phyloP scores from a whole-genome alignment of 2,329 filamentous ascomycete genomes.

The Keithomyces neogunnii region DNA sequence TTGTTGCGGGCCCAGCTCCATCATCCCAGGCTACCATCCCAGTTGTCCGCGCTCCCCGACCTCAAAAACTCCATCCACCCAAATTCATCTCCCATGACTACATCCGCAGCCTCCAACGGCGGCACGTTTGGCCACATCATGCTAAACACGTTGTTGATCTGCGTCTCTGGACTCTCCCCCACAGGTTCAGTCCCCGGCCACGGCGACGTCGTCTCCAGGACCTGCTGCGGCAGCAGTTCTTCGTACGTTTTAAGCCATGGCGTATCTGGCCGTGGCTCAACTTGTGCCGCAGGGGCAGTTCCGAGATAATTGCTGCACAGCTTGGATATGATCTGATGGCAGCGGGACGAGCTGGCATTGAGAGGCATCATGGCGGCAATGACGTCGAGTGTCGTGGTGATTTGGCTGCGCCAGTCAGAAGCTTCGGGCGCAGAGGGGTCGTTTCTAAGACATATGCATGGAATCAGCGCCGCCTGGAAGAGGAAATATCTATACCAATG shows the following conservation, averaged over 20 bases:
- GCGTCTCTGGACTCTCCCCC: conserved; percentile 31
- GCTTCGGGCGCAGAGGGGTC: conserved; percentile 27
- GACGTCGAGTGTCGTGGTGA: conserved; percentile 26
- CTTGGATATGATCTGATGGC: conserved; percentile 30
- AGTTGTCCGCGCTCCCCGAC: conserved; percentile 10
- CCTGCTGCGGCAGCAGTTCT: neutral
- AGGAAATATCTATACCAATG: conserved; percentile 31
- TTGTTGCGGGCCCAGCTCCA: neutral
- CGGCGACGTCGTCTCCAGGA: neutral
- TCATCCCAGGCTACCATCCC: conserved; percentile 1
- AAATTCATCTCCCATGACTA: conserved; percentile 28
- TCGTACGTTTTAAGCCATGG: neutral
- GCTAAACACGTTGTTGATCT: conserved; percentile 31
- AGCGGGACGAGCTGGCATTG: conserved; percentile 33
- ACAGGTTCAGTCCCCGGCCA: conserved; percentile 15
- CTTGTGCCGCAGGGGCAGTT: conserved; percentile 7
- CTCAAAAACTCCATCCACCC: conserved; percentile 28
- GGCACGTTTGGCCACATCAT: conserved; percentile 39
- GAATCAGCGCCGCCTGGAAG: conserved; percentile 40
- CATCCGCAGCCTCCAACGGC: conserved; percentile 26
- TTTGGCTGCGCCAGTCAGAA: conserved; percentile 31
- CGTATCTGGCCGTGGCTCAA: neutral
- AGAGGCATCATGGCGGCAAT: conserved; percentile 26
- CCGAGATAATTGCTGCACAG: conserved; percentile 30
- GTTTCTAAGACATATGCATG: conserved; percentile 37